Evolutionary conservation across 371 early-diverging fungal genomes (phyloP).

Genomic region (Haplosporangium sp.): DNA sequence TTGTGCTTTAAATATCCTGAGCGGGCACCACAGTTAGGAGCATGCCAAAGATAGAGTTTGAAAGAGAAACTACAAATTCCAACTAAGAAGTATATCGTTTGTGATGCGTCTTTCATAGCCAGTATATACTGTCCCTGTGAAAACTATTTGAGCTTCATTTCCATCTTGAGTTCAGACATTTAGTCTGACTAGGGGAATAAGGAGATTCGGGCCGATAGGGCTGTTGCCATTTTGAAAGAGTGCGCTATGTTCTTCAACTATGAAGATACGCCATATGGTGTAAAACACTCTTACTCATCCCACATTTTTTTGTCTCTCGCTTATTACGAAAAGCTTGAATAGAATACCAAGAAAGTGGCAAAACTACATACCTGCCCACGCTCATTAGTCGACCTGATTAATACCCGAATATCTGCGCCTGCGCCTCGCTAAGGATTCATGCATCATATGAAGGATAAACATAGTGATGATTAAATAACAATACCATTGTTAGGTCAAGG

Average conservation of each 20-base stretch:
- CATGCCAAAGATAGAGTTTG: constrained; percentile 14
- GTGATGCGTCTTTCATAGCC: constrained; percentile 10
- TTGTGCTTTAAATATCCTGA: no score
- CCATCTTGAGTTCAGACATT: constrained; percentile 13
- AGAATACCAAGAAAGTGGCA: no score
- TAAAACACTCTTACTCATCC: no score
- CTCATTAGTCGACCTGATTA: no score
- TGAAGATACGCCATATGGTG: constrained; percentile 1
- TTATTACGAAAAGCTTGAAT: no score
- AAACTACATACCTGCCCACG: no score
- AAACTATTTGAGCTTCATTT: constrained; percentile 30
- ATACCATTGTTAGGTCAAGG: no score
- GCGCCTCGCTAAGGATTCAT: no score
- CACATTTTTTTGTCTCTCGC: no score
- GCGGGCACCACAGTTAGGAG: background rate
- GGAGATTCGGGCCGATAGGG: constrained; percentile 1
- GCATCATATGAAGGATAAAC: no score
- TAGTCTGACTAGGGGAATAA: constrained; percentile 25
- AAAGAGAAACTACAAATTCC: constrained; percentile 24
- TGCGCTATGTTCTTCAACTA: constrained; percentile 38
- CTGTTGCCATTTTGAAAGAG: constrained; percentile 22
- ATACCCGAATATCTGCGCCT: no score
- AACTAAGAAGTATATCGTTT: constrained; percentile 15
- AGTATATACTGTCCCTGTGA: constrained; percentile 13
- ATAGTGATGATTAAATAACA: no score